Evolutionary conservation across 164 flowering plant genomes (phyloP), one percentile per base, ranked within the genome.

Genomic region (Stephania cephalantha): DNA sequence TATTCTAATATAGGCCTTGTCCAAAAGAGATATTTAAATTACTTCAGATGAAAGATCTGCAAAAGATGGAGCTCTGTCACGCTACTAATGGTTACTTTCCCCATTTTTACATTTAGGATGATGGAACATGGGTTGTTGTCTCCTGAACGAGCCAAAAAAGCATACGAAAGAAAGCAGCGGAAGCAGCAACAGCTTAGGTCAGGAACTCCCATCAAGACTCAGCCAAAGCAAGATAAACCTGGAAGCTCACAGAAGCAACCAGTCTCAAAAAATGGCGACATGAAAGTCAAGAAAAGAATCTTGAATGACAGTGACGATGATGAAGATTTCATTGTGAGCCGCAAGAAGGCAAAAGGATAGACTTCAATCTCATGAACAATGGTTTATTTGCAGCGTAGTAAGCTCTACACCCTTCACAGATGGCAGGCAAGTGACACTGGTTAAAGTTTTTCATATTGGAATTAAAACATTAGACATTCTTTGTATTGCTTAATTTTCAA

Each of bases 71-170:
- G 22, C 65, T 1, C n/a, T 58, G 15, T 58, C 20, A 20, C 15
- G 15, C 7, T 9, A 7, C 20, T 58, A 58, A 58, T 20, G 7
- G 65, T 2, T 58, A 20, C 5, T 15, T 9, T 45, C 1, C n/a
- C n/a, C 46, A 46, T 69, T 69, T 69, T 17, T 69, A 44, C 46
- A 69, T 75, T 75, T 87, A 95, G 99, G 99, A 83, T 95, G 91
- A 93, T 95, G 99, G 99, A 95, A 80, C 99, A 93, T 82, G 99
- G 99, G 22, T 64, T 95, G 83, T 68, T 95, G 69, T 87, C 99
- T 58, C 94, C 99, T 9, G 97, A 93, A 46, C 84, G 85, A 79
- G 87, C 98, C 5, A 95, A 86, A 77, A 90, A 78, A 80, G 98
- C 99, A 58, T 83, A 81, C 55, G 98, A 92, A 80, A 91, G 87